Base-by-base conservation (phyloP, 805 yeast species). In the Metschnikowia lachancei region DNA sequence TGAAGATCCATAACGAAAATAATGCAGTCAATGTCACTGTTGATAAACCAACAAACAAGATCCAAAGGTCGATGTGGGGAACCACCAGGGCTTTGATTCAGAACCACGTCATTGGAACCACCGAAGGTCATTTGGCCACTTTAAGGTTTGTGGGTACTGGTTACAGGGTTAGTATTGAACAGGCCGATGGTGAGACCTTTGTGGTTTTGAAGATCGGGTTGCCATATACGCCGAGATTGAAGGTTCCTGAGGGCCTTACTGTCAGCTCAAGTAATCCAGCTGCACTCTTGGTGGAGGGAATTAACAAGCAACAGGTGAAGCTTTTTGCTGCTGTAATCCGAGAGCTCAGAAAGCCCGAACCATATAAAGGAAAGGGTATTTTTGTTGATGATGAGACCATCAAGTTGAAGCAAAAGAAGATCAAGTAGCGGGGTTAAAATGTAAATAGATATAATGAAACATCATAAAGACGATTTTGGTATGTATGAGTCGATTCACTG, bases 321-420 rank as follows among this genome's bases (percentile, higher is more conserved):
- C 75, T 84, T 45, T 89, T 87, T 67, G 99, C 98, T 16, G 96
- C 96, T 13, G 80, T 81, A 47, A 75, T 94, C 54, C 83, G 98
- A 66, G 80, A 80, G 58, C 81, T 81, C 75, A 88, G 87, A 64
- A 95, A 95, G 51, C 99, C 99, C 38, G 99, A 94, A 72, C 97
- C 97, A 33, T 94, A 94, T 68, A 94, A 94, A 72, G 99, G 99
- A 64, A 95, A 95, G 59, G 99, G 99, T 62, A 85, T 94, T 41
- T 94, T 85, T 64, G 85, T 94, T 41, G 87, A 91, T 66, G 86
- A 82, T 61, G 98, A 94, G 73, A 89, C 95, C 41, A 85, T 94
- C 66, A 83, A 82, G 64, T 75, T 92, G 62, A 94, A 94, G 78
- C 88, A 85, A 57, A 88, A 88, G 78, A 92, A 90, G 78, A 87